Conservation (phyloP, 2,329 filamentous ascomycete genomes). For the Sordariomycetes sp. region DNA sequence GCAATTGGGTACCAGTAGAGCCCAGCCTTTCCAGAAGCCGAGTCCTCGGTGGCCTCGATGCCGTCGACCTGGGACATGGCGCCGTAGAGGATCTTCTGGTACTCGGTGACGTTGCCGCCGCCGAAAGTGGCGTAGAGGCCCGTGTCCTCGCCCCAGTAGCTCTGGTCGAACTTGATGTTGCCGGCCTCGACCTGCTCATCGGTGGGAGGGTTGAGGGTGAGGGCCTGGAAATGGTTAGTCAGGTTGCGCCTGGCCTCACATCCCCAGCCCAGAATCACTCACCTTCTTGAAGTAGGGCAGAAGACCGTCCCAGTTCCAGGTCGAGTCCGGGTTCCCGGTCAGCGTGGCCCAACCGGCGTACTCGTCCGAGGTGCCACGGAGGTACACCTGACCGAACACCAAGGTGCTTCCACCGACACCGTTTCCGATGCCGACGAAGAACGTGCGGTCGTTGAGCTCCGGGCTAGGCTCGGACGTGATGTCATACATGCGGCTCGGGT, state of each 20-base stretch:
- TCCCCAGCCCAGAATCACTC: neutral
- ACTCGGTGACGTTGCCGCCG: slow-evolving; percentile 6
- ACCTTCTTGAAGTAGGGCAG: slow-evolving; percentile 18
- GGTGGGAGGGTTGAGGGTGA: slow-evolving; percentile 11
- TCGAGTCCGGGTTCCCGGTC: slow-evolving; percentile 4
- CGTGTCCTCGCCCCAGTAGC: slow-evolving; percentile 12
- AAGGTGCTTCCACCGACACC: slow-evolving; percentile 17
- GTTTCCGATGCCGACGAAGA: slow-evolving; percentile 14
- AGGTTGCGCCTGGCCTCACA: neutral
- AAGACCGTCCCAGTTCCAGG: slow-evolving; percentile 17
- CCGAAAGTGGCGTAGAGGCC: slow-evolving; percentile 6
- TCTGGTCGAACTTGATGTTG: slow-evolving; percentile 11
- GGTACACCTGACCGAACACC: slow-evolving; percentile 16
- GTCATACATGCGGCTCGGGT: slow-evolving; percentile 13
- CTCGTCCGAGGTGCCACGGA: slow-evolving; percentile 16
- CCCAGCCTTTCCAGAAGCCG: slow-evolving; percentile 13
- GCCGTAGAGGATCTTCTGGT: slow-evolving; percentile 7
- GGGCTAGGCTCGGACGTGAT: slow-evolving; percentile 18
- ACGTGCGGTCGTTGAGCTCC: slow-evolving; percentile 13
- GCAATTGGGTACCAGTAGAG: slow-evolving; percentile 16
- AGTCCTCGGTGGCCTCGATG: slow-evolving; percentile 13
- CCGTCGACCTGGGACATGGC: slow-evolving; percentile 14
- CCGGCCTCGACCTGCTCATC: slow-evolving; percentile 8
- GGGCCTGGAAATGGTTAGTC: slow-evolving; percentile 4
- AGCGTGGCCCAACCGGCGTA: slow-evolving; percentile 14